A percentile compares a stretch with the other conserved stretches of the same genome.
These are phyloP conservation scores for Aspergillus arachidicola DNA, from an alignment of 2,329 filamentous ascomycete species.

Conservation along the genomic window DNA sequence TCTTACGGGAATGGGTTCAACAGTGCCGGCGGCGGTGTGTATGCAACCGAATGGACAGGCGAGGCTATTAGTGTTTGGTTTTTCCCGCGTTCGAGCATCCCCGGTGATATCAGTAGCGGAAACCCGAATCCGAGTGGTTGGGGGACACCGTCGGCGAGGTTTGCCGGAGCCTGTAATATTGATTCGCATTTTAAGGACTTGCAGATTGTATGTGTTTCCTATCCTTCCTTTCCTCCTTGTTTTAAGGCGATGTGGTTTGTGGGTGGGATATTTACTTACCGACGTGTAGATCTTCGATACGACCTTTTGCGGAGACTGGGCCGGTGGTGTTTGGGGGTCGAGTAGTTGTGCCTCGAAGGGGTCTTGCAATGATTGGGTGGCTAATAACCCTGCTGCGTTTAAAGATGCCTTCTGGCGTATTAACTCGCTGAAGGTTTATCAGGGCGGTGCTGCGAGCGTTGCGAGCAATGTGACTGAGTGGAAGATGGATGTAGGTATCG, in stretches of 20 bases:
- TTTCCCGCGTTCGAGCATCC: conserved; percentile 71
- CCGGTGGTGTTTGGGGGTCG: conserved; percentile 67
- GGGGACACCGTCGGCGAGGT: conserved; percentile 69
- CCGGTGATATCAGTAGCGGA: conserved; percentile 61
- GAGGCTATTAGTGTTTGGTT: conserved; percentile 76
- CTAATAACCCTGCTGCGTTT: conserved; percentile 70
- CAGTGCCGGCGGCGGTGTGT: conserved; percentile 67
- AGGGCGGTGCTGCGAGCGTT: conserved; percentile 25
- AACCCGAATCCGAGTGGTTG: conserved; percentile 69
- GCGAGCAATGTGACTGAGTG: background rate
- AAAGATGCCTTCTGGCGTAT: conserved; percentile 75
- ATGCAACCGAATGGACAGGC: conserved; percentile 75
- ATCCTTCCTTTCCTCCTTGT: background rate
- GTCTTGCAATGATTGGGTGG: conserved; percentile 74
- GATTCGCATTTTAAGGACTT: conserved; percentile 69
- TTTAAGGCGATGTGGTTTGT: background rate
- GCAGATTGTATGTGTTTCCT: conserved; percentile 57
- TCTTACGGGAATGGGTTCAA: conserved; percentile 75
- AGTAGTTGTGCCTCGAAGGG: conserved; percentile 65
- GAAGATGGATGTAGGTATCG: background rate
- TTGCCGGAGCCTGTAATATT: conserved; percentile 72
- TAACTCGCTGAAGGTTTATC: conserved; percentile 70
- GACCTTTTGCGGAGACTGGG: conserved; percentile 88
- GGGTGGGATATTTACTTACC: background rate
- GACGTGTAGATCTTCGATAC: conserved; percentile 62